These are phyloP conservation scores for Fusarium anguioides DNA, from an alignment of 2,329 filamentous ascomycete species.

Conservation along the genomic window DNA sequence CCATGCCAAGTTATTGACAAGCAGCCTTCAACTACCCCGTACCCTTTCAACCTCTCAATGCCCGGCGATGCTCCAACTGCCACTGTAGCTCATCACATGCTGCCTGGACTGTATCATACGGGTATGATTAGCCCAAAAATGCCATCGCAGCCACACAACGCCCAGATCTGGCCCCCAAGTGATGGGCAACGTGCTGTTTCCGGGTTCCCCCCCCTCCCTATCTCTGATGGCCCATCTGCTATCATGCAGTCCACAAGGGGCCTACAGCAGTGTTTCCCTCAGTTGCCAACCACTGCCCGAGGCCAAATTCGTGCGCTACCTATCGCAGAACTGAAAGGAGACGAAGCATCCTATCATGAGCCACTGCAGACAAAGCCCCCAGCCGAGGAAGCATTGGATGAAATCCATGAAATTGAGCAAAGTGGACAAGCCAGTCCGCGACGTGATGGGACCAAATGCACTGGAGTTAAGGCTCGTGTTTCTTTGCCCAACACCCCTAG, in stretches of 20 bases:
- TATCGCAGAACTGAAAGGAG: background rate
- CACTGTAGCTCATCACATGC: background rate
- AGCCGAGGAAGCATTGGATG: conserved; percentile 43
- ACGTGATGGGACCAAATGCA: conserved; percentile 11
- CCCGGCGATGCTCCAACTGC: background rate
- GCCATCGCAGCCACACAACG: conserved; percentile 1
- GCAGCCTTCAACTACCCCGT: background rate
- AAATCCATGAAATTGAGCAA: conserved; percentile 1
- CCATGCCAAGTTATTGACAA: conserved; percentile 1
- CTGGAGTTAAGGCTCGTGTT: conserved; percentile 34
- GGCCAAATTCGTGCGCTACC: background rate
- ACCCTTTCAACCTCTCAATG: conserved; percentile 5
- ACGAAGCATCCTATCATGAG: background rate
- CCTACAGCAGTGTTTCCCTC: conserved; percentile 1
- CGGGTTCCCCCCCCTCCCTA: conserved; percentile 3
- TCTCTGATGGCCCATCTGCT: background rate
- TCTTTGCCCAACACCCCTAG: conserved; percentile 34
- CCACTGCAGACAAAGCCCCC: conserved; percentile 46
- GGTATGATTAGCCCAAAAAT: conserved; percentile 12
- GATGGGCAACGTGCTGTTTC: conserved; percentile 20
- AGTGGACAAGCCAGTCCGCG: background rate
- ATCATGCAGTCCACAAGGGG: background rate
- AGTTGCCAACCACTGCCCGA: background rate
- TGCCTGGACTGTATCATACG: conserved; percentile 19
- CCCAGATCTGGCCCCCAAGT: background rate